These are phyloP conservation scores for Suillus cothurnatus DNA, from an alignment of 768 basidiomycete genomes.

Conservation along the genomic window DNA sequence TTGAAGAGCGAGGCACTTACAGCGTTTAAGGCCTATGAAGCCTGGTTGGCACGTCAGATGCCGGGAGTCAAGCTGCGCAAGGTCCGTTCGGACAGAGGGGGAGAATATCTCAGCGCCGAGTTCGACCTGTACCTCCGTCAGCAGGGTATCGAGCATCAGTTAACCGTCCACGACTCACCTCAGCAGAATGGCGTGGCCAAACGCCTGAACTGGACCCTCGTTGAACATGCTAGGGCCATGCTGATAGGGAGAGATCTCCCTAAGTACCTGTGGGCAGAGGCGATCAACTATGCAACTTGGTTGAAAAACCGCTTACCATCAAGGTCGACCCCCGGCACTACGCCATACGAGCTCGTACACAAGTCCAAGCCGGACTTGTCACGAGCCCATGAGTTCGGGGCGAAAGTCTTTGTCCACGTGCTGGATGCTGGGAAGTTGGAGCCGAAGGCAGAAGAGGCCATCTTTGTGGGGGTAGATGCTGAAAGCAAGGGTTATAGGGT, in stretches of 20 bases:
- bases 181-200: constrained; percentile 36
- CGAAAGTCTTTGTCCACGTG: constrained; percentile 20
- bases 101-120: constrained; percentile 20
- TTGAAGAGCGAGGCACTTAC: too few species aligned
- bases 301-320: constrained; percentile 37
- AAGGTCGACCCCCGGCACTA: constrained; percentile 22
- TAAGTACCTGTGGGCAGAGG: constrained; percentile 19
- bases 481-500: constrained; percentile 35
- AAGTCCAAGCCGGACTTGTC: background rate
- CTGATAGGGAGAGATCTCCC: constrained; percentile 26
- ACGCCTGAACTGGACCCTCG: constrained; percentile 27
- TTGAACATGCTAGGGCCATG: constrained; percentile 26
- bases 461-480: constrained; percentile 39
- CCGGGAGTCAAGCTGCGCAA: fast-evolving
- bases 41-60: constrained; percentile 7
- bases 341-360: constrained; percentile 21
- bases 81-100: too few species aligned
- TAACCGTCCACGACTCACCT: constrained; percentile 36
- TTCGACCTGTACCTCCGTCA: constrained; percentile 19
- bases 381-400: background rate
- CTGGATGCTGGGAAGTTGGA: constrained; percentile 27
- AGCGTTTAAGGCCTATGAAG: constrained; percentile 1
- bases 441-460: constrained; percentile 22
- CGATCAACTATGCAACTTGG: constrained; percentile 34
- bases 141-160: constrained; percentile 32